Evolutionary conservation across 352 stramenopile genomes (phyloP), one percentile per base, ranked within the genome.

Genomic region (Phytophthora constricta): DNA sequence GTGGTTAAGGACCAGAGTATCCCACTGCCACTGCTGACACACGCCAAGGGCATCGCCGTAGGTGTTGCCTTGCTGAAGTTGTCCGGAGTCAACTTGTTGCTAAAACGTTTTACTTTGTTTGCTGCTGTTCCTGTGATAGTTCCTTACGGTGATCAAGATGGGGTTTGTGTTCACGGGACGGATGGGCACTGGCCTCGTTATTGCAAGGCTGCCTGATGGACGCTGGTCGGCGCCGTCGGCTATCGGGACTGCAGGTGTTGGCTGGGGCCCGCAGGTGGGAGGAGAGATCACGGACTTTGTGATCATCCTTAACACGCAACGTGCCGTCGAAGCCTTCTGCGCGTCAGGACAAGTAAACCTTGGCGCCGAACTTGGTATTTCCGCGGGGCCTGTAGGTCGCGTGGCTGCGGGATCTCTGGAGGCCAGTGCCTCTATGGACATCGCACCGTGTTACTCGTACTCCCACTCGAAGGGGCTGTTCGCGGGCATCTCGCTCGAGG

Each of bases 161-260:
- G 91, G 86, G 4, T 96, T 97, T 42, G 81, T 96, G 14, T 83
- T 96, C 66, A 93, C 87, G 25, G 89, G 85, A 19, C 84, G 89
- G 33, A 78, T 95, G 43, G 95, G 94, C 65, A 97, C 93, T 13
- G 97, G 97, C 5, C 92, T 99, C 51, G 90, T 99, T 8, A 82
- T 99, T 60, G 80, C 96, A 3, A 82, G 86, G 27, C 81, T 98
- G 16, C 80, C 89, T 19, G 95, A 98, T 68, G 96, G 96, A 3
- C 91, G 90, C 41, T 99, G 97, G 96, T 98, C 92, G 20, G 95
- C 96, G 31, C 97, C 97, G 16, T 98, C 93, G 9, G 95, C 96
- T 9, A 98, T 99, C 60, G 96, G 86, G 43, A 93, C 96, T 27
- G 89, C 85, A 4, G 95, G 95, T 34, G 69, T 95, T 13, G 87